Percentiles rank a stretch among this genome's conserved stretches.
Conservation (phyloP, 345 rosid genomes). For the Populus deltoides region DNA sequence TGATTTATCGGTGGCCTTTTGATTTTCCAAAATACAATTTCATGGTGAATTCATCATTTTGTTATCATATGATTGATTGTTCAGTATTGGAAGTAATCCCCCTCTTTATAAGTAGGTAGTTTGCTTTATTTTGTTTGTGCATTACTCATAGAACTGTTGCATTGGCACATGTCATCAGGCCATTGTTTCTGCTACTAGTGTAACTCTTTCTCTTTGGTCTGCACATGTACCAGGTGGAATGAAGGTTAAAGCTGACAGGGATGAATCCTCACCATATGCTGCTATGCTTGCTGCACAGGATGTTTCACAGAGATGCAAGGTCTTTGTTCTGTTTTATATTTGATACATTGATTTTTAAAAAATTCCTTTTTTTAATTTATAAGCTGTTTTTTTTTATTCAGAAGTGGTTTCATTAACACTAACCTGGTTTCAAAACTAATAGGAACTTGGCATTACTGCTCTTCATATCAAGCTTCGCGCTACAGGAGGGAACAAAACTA, state of each 20-base stretch:
- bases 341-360: neutral
- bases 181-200: neutral
- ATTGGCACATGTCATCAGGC: neutral
- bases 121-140: neutral
- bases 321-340: slow-evolving; percentile 1
- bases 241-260: slow-evolving; percentile 96
- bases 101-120: neutral
- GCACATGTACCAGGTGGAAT: slow-evolving; percentile 55
- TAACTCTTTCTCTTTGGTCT: neutral
- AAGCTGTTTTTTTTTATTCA: neutral
- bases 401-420: neutral
- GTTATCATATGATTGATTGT: neutral
- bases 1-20: no score
- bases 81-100: no score
- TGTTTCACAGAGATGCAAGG: slow-evolving; percentile 85
- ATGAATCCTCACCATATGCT: slow-evolving; percentile 90
- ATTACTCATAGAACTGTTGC: neutral
- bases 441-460: slow-evolving; percentile 82
- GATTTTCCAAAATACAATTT: no score
- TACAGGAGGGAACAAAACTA: slow-evolving; percentile 81
- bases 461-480: slow-evolving; percentile 88
- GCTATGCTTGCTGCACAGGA: slow-evolving; percentile 96
- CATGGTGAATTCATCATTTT: neutral
- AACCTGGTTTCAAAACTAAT: neutral
- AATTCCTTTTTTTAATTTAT: neutral